Conservation (phyloP, 768 basidiomycete species). For the Crepidotus variabilis region DNA sequence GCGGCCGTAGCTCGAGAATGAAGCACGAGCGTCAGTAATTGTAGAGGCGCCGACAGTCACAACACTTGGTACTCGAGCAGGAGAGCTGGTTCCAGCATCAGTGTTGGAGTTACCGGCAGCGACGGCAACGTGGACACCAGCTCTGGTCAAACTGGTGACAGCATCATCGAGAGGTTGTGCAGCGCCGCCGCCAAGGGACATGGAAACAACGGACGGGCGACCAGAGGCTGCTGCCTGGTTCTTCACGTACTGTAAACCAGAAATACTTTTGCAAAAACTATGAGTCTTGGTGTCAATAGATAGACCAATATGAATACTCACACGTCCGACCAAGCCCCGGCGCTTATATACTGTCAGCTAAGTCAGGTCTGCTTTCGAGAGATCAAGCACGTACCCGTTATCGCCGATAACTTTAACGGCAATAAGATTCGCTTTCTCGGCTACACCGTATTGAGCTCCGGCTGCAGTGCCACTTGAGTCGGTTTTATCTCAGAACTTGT, state of each 20-base stretch:
- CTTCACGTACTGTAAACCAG: slow-evolving; percentile 14
- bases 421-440: slow-evolving; percentile 16
- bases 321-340: slow-evolving; percentile 14
- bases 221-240: slow-evolving; percentile 2
- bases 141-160: slow-evolving; percentile 16
- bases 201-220: slow-evolving; percentile 17
- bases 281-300: not conserved
- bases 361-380: not conserved
- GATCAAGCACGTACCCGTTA: slow-evolving; percentile 9
- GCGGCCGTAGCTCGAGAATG: slow-evolving; percentile 3
- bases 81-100: slow-evolving; percentile 23
- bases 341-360: not conserved
- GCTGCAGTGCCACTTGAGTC: slow-evolving; percentile 10
- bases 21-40: not conserved
- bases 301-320: not conserved
- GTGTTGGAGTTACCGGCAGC: slow-evolving; percentile 25
- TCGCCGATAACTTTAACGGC: slow-evolving; percentile 22
- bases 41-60: slow-evolving; percentile 1
- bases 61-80: slow-evolving; percentile 20
- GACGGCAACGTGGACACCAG: slow-evolving; percentile 21
- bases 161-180: slow-evolving; percentile 15
- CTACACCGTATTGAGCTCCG: slow-evolving; percentile 13
- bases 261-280: not conserved
- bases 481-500: not conserved
- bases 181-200: slow-evolving; percentile 17